Base-by-base conservation (phyloP, 108 stramenopile genomes). In the Skeletonema marinoi region DNA sequence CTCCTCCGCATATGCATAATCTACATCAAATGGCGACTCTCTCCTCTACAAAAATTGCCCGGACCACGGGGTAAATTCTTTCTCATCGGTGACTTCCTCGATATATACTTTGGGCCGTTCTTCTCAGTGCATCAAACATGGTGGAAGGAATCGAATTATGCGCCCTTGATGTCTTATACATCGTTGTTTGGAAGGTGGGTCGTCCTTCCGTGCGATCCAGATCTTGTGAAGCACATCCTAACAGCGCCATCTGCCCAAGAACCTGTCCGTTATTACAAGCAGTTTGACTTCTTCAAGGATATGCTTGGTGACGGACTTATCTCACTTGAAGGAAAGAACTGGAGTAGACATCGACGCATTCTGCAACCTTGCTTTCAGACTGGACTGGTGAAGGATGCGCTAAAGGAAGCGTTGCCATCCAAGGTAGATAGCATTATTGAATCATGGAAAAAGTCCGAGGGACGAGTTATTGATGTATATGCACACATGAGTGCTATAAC, bases 341-440 rank as follows among this genome's bases (percentile, higher is more conserved):
- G 85, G 84, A 68, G 46, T 41, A 77, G 85, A 16, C 87, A 88
- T 69, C 69, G 87, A 36, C 68, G 81, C 48, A 88, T 88, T 5
- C 56, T 85, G 62, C 87, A 88, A 17, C 85, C 87, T 7, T 78
- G 81, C 36, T 88, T 88, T 73, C 68, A 70, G 32, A 61, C 76
- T 5, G 19, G 31, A 9, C 46, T 75, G 17, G 38, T 88, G 2
- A 78, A 63, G 59, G 78, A 78, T 56, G 32, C 67, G 4, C 35
- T 88, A 66, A 67, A 58, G 8, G 21, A 60, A 14, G 17, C 30
- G 36, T 51, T 83, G 19, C 84, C 85, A 14, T 44, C 63, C 19
- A 38, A 54, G 11, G 36, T 75, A 32, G 41, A 39, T 6, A 68
- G 25, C 17, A 78, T 88, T 8, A 65, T 85, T 35, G 54, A 79